These are phyloP conservation scores for Solanum neorickii DNA, from an alignment of 257 asterid species.

Conservation along the genomic window DNA sequence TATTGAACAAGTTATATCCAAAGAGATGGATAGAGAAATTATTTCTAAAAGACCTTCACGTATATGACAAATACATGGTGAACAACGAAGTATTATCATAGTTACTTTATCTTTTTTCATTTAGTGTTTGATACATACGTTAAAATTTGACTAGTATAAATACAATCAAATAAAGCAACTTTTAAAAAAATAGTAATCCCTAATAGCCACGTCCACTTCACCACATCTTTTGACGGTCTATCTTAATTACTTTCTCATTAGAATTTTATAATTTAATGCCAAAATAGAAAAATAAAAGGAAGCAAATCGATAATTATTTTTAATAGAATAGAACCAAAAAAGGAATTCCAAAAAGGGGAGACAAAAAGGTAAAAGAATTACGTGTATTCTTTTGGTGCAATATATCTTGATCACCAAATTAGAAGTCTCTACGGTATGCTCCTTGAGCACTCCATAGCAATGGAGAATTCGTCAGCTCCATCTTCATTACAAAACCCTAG, in stretches of 20 bases:
- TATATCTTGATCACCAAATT: neutral
- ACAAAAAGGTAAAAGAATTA: neutral
- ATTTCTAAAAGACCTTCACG: neutral
- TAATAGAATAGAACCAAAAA: too few relatives aligned
- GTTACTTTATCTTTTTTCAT: too few relatives aligned
- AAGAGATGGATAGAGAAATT: neutral
- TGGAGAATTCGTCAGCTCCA: conserved; percentile 1
- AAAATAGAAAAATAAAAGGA: neutral
- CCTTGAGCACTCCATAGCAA: neutral
- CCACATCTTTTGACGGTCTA: too few relatives aligned
- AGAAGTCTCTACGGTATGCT: neutral
- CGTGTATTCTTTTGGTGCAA: neutral
- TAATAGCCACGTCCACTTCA: neutral
- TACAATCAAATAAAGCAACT: neutral
- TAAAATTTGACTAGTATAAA: too few relatives aligned
- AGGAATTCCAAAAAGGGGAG: neutral
- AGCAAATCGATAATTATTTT: neutral
- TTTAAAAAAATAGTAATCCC: rapidly evolving
- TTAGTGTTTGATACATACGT: too few relatives aligned
- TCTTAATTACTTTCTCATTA: neutral
- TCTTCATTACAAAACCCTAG: neutral
- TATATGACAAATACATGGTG: neutral
- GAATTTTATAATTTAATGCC: neutral
- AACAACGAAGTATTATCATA: neutral
- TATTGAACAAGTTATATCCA: neutral